Conservation (phyloP, 2,329 filamentous ascomycete genomes). For the Verticillium longisporum region DNA sequence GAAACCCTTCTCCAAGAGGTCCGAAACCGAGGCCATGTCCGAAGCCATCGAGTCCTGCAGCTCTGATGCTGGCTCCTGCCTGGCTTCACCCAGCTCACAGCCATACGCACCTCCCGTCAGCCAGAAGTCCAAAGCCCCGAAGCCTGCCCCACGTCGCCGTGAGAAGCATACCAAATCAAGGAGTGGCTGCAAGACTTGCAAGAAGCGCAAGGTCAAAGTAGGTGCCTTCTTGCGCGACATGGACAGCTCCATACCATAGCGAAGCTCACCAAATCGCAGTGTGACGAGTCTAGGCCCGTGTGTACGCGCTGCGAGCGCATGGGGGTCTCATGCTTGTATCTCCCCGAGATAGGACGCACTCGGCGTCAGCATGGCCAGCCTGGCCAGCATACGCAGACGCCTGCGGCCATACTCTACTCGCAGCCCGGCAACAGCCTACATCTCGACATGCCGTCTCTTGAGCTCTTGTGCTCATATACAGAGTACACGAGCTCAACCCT, state of each 20-base stretch:
- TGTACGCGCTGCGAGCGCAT: constrained; percentile 3
- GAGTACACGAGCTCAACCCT: background rate
- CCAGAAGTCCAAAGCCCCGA: background rate
- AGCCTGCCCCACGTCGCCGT: background rate
- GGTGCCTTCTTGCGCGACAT: background rate
- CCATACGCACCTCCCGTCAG: background rate
- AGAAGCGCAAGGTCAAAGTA: constrained; percentile 9
- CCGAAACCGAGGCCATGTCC: background rate
- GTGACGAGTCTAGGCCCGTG: constrained; percentile 1
- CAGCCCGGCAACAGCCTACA: background rate
- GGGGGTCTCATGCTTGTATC: background rate
- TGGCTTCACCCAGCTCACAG: background rate
- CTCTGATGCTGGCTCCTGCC: background rate
- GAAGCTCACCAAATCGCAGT: background rate
- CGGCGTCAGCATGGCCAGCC: background rate
- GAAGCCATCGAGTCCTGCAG: background rate
- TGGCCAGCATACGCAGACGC: background rate
- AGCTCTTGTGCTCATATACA: constrained; percentile 3
- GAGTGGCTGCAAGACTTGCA: constrained; percentile 13
- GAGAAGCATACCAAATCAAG: constrained; percentile 8
- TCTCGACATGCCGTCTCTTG: constrained; percentile 2
- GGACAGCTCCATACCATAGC: too few relatives aligned
- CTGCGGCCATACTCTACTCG: background rate
- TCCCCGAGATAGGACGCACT: background rate
- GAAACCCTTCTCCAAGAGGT: background rate